Evolutionary conservation across 2,329 filamentous ascomycete genomes (phyloP), one percentile per base, ranked within the genome.

Genomic region (Stemphylium vesicarium): DNA sequence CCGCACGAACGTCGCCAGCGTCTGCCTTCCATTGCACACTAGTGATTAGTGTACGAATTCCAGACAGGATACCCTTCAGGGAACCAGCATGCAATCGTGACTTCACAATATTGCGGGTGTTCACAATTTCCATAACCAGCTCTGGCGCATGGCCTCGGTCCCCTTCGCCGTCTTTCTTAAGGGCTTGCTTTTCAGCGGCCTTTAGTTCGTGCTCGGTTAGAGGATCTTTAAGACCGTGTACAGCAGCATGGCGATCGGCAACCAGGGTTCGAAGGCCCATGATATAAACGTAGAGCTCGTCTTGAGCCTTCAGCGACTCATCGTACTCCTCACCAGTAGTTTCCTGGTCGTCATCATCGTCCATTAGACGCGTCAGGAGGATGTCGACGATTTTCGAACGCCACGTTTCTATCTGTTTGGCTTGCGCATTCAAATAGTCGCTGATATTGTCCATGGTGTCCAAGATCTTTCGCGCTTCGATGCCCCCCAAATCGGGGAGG

Each of bases 291-390:
- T 94, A 91, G 37, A 97, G 84, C 70, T 96, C 87, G 57, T 97
- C 94, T 75, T 98, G 94, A 40, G 88, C 84, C 72, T 91, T 91
- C 0, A 92, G 91, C 0, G 94, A 96, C 29, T 90, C 85, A 63
- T 92, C 90, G 59, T 96, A 95, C 72, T 98, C 95, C 55, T 97
- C 89, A 20, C 95, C 95, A 10, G 92, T 94, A 2, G 87, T 84
- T 53, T 96, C 91, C 9, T 83, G 76, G n/a, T 79, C 80, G 13
- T 78, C 77, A 36, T 96, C 92, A 68, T 95, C 87, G 64, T 98
- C 95, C 15, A 98, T 86, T 1, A 98, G 81, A 0, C 91, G 86
- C 56, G 87, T 83, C 10, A 90, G 77, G 9, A 97, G 81, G 16
- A 94, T 83, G 49, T 89, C 83, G 15, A 91, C 82, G 54, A 93